Conservation (phyloP, 2,329 filamentous ascomycete genomes). For the Pezicula neosporulosa region DNA sequence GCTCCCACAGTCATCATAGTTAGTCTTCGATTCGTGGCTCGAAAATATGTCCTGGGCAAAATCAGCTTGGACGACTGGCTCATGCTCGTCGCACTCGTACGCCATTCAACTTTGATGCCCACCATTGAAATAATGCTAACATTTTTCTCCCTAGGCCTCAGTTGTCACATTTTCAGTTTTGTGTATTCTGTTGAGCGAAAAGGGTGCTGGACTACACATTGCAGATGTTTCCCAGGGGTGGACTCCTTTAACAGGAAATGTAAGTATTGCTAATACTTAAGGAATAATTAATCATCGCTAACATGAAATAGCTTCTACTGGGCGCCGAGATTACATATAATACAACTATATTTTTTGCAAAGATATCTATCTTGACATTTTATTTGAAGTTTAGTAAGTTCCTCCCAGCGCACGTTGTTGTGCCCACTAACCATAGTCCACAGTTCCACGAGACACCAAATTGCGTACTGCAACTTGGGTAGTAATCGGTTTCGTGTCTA, state of each 20-base stretch:
- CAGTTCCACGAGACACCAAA: neutral
- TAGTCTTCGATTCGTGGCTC: neutral
- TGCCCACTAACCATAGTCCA: neutral
- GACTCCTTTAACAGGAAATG: neutral
- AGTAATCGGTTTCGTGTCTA: neutral
- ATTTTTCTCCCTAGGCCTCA: neutral
- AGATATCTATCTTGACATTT: neutral
- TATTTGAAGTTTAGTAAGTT: neutral
- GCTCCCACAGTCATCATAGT: neutral
- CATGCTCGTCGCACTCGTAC: neutral
- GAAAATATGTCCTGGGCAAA: neutral
- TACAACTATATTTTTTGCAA: neutral
- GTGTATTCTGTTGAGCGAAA: neutral
- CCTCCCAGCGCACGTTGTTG: too few relatives aligned
- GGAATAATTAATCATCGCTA: neutral
- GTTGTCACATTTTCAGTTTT: neutral
- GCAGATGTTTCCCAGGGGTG: neutral
- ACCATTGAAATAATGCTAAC: neutral
- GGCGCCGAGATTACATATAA: neutral
- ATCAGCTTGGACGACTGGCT: neutral
- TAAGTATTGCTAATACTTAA: neutral
- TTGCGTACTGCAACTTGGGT: neutral
- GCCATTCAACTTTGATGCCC: neutral
- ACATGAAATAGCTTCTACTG: neutral
- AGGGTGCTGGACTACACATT: neutral